phyloP scores from a whole-genome alignment of 2,329 filamentous ascomycete genomes.

The Neofusicoccum kwambonambiense region DNA sequence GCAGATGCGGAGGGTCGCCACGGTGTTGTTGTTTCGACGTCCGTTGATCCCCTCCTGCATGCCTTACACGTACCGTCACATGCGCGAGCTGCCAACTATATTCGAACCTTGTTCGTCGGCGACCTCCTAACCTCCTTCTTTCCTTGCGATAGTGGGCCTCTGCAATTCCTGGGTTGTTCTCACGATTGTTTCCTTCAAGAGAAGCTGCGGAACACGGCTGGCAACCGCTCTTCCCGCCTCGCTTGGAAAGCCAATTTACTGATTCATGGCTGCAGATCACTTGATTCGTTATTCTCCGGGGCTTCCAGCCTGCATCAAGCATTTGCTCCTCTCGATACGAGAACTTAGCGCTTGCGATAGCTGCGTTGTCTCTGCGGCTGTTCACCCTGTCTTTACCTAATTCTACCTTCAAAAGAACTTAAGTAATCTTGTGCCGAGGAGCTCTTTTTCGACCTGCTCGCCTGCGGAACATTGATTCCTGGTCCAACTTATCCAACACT shows the following conservation, averaged over 20 bases:
- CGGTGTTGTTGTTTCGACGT: background rate
- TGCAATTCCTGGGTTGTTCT: background rate
- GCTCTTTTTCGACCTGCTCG: no score
- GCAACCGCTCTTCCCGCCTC: background rate
- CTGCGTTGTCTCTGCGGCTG: background rate
- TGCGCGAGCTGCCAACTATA: background rate
- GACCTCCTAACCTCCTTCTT: slow-evolving; percentile 14
- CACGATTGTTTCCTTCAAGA: background rate
- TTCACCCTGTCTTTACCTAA: background rate
- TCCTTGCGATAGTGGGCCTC: background rate
- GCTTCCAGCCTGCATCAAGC: background rate
- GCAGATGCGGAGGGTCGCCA: slow-evolving; percentile 2
- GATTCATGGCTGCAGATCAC: slow-evolving; percentile 4
- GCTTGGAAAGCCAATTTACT: background rate
- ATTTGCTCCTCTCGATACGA: background rate
- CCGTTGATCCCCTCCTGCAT: background rate
- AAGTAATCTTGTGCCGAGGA: background rate
- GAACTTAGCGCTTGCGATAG: background rate
- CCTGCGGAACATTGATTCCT: background rate
- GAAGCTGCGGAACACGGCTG: background rate
- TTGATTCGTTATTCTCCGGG: background rate
- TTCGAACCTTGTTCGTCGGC: background rate
- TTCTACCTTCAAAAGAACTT: background rate
- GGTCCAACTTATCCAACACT: background rate
- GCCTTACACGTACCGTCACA: background rate